Evolutionary conservation across 2,329 filamentous ascomycete species (phyloP).

Genomic region (Aureobasidium sp.): DNA sequence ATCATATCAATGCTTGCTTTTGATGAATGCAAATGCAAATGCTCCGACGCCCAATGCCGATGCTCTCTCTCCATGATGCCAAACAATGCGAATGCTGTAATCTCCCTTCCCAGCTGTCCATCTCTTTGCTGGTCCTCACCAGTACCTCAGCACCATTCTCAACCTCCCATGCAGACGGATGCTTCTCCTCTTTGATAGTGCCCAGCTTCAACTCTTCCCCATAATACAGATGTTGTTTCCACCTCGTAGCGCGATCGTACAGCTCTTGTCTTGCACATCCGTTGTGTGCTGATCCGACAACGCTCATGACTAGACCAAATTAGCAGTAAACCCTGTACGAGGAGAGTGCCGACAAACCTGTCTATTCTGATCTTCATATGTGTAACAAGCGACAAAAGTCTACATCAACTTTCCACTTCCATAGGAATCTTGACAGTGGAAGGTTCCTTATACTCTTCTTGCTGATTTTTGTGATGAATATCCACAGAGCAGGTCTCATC

Average conservation of each 20-base stretch:
- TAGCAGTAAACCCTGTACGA: not conserved
- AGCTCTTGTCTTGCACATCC: not conserved
- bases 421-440: not conserved
- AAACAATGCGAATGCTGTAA: not conserved
- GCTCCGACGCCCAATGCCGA: not conserved
- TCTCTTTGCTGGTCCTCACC: not conserved
- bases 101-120: not conserved
- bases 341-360: not conserved
- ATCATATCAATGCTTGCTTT: not conserved
- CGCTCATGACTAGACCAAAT: not conserved
- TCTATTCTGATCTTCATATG: not conserved
- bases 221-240: not conserved
- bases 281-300: not conserved
- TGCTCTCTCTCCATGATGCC: not conserved
- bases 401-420: not conserved
- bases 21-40: not conserved
- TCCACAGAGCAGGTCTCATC: not conserved
- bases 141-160: not conserved
- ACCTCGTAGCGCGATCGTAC: not conserved
- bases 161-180: too few relatives aligned
- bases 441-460: not conserved
- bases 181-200: not conserved
- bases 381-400: not conserved
- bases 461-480: not conserved
- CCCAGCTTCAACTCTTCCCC: not conserved